Percentiles rank a stretch among this genome's conserved stretches.
These are phyloP conservation scores for Kurtzmaniella cleridarum DNA, from an alignment of 805 yeast genomes.

Conservation along the genomic window DNA sequence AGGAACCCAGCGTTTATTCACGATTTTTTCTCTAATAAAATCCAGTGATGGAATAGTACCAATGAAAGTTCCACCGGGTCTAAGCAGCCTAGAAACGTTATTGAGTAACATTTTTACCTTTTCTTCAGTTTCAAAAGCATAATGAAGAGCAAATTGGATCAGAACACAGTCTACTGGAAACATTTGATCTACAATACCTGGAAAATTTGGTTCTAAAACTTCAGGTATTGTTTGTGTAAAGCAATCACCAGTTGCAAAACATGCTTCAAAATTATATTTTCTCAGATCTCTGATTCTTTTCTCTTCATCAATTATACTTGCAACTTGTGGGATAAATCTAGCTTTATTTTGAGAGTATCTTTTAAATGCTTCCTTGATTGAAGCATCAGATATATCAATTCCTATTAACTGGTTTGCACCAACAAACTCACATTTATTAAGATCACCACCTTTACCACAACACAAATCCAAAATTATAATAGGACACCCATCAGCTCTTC, in stretches of 20 bases:
- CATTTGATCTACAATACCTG: conserved; percentile 51
- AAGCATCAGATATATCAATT: conserved; percentile 84
- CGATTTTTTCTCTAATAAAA: conserved; percentile 63
- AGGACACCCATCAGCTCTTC: conserved; percentile 18
- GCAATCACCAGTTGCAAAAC: conserved; percentile 90
- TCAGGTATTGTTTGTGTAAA: conserved; percentile 67
- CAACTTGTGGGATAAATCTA: conserved; percentile 27
- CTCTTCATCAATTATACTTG: conserved; percentile 6
- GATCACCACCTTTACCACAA: conserved; percentile 98
- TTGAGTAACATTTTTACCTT: conserved; percentile 67
- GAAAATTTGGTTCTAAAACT: conserved; percentile 57
- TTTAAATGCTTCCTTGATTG: conserved; percentile 76
- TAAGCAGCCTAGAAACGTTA: conserved; percentile 71
- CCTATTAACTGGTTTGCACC: conserved; percentile 77
- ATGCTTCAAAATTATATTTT: conserved; percentile 64
- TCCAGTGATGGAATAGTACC: conserved; percentile 96
- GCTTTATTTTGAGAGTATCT: conserved; percentile 57
- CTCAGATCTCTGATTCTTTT: conserved; percentile 29
- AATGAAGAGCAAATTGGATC: conserved; percentile 89
- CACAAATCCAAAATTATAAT: conserved; percentile 73
- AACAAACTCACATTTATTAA: conserved; percentile 80
- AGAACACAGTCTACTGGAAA: conserved; percentile 87
- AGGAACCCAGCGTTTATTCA: conserved; percentile 43
- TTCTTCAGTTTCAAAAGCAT: conserved; percentile 84
- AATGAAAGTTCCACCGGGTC: conserved; percentile 79